Evolutionary conservation across 2,329 filamentous ascomycete genomes (phyloP), one percentile per base, ranked within the genome.

Genomic region (Geosmithia putterillii): DNA sequence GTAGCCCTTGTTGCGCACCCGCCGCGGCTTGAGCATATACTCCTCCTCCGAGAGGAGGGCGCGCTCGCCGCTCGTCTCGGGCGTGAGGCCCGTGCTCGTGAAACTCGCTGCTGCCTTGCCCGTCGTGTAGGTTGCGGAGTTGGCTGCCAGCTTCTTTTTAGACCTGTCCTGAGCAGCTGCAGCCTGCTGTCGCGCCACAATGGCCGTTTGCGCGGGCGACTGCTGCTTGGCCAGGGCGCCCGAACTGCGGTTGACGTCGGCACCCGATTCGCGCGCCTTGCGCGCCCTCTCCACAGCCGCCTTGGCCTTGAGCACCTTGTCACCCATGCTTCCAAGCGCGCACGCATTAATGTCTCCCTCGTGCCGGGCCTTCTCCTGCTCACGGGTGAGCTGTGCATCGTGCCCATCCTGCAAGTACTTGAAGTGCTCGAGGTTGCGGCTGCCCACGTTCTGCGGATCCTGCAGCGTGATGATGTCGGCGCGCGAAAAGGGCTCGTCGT

Each of bases 381-480:
- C 79, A 21, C 76, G 79, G 1, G 81, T 83, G 41, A 83, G 60
- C 3, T 79, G 71, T 3, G 76, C 79, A 39, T 80, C 74, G 41
- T 79, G 74, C 8, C 92, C 90, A 19, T 96, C 87, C 54, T 88
- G 79, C 44, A 98, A 63, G 54, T 88, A 89, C 57, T 92, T 89
- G 70, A 95, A 98, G 39, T 81, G 78, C 62, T 81, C 88, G 48
- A 95, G 70, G 59, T 96, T 85, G 51, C 90, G 70, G 44, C 80
- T 79, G 44, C 83, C 81, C 18, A 92, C 70, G 59, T 95, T 95
- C 58, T 95, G 89, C 10, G 92, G 92, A 58, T 98, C 92, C 59
- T 98, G 94, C 9, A 98, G 68, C 0, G 88, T 95, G 56, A 98
- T 94, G 47, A 98, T 90, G 61, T 98, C 92, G 53, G 85, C 85